A percentile compares a stretch with the other conserved stretches of the same genome.
Evolutionary conservation across 176 grass and related monocot species (phyloP).

Genomic region (Dactylis glomerata): DNA sequence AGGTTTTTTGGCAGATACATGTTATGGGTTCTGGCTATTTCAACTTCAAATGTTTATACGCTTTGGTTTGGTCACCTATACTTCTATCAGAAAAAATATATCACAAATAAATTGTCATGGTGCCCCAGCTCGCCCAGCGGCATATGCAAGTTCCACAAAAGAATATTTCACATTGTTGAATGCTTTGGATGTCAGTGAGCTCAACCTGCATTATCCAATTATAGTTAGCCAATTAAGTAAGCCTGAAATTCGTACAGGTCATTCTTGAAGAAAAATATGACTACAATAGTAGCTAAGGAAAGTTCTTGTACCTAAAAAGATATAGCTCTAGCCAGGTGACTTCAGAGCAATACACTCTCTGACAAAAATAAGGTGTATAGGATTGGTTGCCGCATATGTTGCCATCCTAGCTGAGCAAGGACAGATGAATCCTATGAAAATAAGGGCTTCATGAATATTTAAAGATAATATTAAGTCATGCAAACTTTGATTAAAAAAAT

Average conservation of each 20-base stretch:
- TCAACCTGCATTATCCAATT: slow-evolving; percentile 48
- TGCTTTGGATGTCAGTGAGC: slow-evolving; percentile 77
- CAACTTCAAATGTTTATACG: too few relatives aligned
- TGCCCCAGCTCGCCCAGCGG: slow-evolving; percentile 83
- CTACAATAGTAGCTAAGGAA: not conserved
- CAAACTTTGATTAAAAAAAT: not conserved
- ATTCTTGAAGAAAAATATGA: slow-evolving; percentile 1
- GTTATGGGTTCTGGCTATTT: too few relatives aligned
- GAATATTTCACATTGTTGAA: slow-evolving; percentile 86
- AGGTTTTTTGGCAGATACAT: too few relatives aligned
- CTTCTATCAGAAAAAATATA: too few relatives aligned
- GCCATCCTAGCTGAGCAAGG: slow-evolving; percentile 83
- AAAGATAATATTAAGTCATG: not conserved
- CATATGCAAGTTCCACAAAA: slow-evolving; percentile 83
- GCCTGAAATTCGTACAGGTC: not conserved
- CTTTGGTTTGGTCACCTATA: too few relatives aligned
- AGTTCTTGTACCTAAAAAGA: slow-evolving; percentile 68
- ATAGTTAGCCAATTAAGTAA: not conserved
- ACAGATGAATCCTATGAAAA: slow-evolving; percentile 79
- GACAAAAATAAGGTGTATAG: slow-evolving; percentile 93
- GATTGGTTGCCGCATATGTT: slow-evolving; percentile 87
- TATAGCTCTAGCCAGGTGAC: slow-evolving; percentile 81
- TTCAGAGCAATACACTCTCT: slow-evolving; percentile 86
- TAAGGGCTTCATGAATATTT: slow-evolving; percentile 11
- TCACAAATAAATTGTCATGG: too few relatives aligned